A percentile compares a stretch with the other conserved stretches of the same genome.
Conservation (phyloP, 2,329 filamentous ascomycete species). For the Xylaria sp. region DNA sequence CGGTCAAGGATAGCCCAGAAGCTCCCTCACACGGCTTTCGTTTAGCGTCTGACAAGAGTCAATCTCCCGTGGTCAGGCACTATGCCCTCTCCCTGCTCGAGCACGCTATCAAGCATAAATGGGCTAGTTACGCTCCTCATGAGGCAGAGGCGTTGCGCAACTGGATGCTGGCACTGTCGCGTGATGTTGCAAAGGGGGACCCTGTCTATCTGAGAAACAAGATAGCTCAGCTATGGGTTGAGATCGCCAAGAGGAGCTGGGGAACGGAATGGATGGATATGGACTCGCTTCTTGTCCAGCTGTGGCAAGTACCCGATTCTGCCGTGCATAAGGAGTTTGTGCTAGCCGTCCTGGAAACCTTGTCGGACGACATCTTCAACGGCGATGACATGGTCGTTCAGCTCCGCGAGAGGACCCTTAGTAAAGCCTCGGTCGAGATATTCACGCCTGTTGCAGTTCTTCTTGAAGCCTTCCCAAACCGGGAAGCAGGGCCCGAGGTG, state of each 20-base stretch:
- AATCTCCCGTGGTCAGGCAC: constrained; percentile 86
- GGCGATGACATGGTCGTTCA: constrained; percentile 89
- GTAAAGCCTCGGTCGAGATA: constrained; percentile 91
- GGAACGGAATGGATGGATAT: constrained; percentile 93
- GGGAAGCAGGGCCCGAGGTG: constrained; percentile 74
- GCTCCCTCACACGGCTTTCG: constrained; percentile 87
- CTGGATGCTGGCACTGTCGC: constrained; percentile 83
- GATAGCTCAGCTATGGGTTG: constrained; percentile 92
- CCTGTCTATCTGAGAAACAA: constrained; percentile 91
- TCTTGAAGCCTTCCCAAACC: constrained; percentile 77
- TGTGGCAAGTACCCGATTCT: constrained; percentile 79
- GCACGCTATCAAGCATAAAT: constrained; percentile 86
- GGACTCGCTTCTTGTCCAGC: constrained; percentile 82
- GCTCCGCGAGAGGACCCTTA: constrained; percentile 83
- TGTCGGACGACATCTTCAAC: constrained; percentile 94
- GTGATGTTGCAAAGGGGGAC: constrained; percentile 76
- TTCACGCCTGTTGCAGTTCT: constrained; percentile 85
- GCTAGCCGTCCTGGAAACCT: constrained; percentile 85
- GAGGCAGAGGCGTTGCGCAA: constrained; percentile 76
- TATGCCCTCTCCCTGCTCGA: constrained; percentile 94
- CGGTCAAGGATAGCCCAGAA: constrained; percentile 80
- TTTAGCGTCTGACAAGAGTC: constrained; percentile 79
- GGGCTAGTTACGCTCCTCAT: constrained; percentile 76
- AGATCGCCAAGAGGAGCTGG: constrained; percentile 94
- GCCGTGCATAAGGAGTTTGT: constrained; percentile 83